These are phyloP conservation scores for Paspalum notatum DNA, from an alignment of 176 grass and related monocot genomes.

Conservation along the genomic window DNA sequence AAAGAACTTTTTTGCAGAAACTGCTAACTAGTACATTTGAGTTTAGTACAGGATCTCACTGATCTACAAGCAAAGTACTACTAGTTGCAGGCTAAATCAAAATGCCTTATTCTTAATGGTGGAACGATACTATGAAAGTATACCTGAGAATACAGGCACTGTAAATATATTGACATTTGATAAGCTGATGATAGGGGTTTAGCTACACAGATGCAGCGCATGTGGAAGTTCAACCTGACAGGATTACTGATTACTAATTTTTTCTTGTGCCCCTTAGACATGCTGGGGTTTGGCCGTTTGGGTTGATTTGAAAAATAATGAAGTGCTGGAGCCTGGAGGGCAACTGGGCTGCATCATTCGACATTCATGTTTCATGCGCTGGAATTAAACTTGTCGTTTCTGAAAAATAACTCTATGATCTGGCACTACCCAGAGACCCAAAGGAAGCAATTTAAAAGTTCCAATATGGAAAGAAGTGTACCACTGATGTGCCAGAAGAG, in stretches of 20 bases:
- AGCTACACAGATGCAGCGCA: not conserved
- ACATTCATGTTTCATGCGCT: not conserved
- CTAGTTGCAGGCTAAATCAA: not conserved
- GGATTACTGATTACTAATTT: too few species aligned
- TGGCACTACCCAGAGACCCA: not conserved
- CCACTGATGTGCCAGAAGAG: not conserved
- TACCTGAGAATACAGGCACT: not conserved
- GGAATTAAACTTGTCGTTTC: not conserved
- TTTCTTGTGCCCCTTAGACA: not conserved
- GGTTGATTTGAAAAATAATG: not conserved
- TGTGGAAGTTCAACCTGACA: not conserved
- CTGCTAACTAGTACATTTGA: not conserved
- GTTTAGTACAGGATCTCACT: not conserved
- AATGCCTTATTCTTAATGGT: not conserved
- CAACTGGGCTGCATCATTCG: not conserved
- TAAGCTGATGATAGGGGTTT: not conserved
- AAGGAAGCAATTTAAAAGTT: not conserved
- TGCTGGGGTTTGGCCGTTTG: not conserved
- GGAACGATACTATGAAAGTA: not conserved
- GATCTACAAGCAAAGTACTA: not conserved
- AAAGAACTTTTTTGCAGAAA: not conserved
- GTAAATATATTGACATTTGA: not conserved
- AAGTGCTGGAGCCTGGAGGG: not conserved
- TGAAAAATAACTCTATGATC: not conserved
- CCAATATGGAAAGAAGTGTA: not conserved